Evolutionary conservation across 2,329 filamentous ascomycete species (phyloP), one percentile per base, ranked within the genome.

Genomic region (Neopestalotiopsis sp.): DNA sequence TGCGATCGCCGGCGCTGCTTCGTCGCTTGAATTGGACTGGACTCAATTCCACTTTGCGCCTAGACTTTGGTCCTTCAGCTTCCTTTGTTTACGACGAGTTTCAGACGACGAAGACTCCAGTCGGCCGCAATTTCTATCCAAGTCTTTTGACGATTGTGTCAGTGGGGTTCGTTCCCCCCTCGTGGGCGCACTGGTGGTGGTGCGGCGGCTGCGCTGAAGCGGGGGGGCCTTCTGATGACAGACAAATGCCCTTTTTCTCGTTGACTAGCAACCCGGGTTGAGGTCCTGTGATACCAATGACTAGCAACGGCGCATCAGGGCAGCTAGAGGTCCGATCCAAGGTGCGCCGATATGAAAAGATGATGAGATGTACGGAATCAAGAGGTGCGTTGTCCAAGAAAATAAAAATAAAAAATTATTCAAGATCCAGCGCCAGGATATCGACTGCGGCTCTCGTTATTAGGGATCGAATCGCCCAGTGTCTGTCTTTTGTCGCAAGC

Each of bases 51-150:
- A 12, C 6, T 10, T 14, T 17, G 59, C 30, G 28, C 30, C 30
- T 30, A 17, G 28, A 38, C 59, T 30, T 30, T 40, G 12, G 28
- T 45, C 40, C 42, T 38, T 49, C 42, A 45, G 34, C n/a, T 20
- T 49, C 40, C 28, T 32, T 49, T 56, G 30, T 56, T 49, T 56
- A 38, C n/a, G 28, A 34, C 34, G 28, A 65, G 63, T 56, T 65
- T 65, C 63, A 57, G 63, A 65, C 63, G 63, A 57, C 6, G 34
- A 28, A 56, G 32, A 61, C 59, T 24, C 57, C 61, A 45, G 40
- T 64, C 61, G 17, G 34, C 61, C 38, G 34, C 61, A 61, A 61
- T 34, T 61, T 61, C 59, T 28, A 49, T 52, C 45, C 28, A 65
- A 12, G 34, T 38, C 34, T 38, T 38, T 65, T 28, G 63, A 57